Evolutionary conservation across 306 rosid genomes (phyloP).

Genomic region (Cucumis melo): DNA sequence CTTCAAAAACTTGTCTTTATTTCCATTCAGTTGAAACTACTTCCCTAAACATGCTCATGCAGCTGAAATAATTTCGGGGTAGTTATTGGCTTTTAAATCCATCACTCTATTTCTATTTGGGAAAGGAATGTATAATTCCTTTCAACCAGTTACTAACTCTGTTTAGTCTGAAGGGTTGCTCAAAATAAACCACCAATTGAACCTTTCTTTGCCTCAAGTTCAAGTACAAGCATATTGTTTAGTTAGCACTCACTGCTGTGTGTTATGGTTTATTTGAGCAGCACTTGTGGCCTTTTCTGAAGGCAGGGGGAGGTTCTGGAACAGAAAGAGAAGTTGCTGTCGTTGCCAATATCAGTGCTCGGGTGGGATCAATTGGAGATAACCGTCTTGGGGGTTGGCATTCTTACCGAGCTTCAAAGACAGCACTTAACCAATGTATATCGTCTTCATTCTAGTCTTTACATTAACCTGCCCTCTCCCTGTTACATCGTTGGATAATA

Average conservation of each 20-base stretch:
- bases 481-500: not conserved
- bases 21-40: not conserved
- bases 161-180: not conserved
- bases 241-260: not conserved
- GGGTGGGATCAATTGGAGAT: conserved; percentile 90
- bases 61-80: not conserved
- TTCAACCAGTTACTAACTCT: not conserved
- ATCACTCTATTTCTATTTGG: not conserved
- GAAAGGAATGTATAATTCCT: not conserved
- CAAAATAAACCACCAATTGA: not conserved
- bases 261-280: conserved; percentile 18
- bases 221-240: not conserved
- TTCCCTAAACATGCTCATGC: not conserved
- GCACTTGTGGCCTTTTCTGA: conserved; percentile 97
- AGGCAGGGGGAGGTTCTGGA: conserved; percentile 51
- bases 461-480: not conserved
- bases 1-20: too few species aligned
- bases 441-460: conserved; percentile 6
- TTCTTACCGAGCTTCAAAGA: conserved; percentile 82
- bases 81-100: not conserved
- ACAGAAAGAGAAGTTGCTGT: conserved; percentile 57
- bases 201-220: not conserved
- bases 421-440: conserved; percentile 87
- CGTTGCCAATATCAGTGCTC: conserved; percentile 87
- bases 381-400: conserved; percentile 94